phyloP scores from a whole-genome alignment of 768 basidiomycete genomes.

The Macrolepiota dolichaula region DNA sequence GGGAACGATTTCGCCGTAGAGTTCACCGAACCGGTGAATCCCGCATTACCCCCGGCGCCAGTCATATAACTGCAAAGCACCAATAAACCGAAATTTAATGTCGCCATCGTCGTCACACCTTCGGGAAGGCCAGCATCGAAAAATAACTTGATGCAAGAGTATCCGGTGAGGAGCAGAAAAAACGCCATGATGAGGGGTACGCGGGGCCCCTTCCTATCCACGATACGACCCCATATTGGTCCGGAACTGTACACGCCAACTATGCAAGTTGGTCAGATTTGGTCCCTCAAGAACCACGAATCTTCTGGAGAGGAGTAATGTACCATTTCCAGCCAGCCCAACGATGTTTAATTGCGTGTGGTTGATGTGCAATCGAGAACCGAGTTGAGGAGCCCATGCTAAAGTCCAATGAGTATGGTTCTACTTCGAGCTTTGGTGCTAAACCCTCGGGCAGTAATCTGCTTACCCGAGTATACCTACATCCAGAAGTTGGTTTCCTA shows the following conservation, averaged over 20 bases:
- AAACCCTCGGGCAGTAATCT: neutral
- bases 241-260: conserved; percentile 78
- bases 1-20: conserved; percentile 83
- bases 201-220: conserved; percentile 71
- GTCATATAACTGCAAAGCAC: conserved; percentile 67
- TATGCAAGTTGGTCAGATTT: conserved; percentile 19
- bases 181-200: conserved; percentile 61
- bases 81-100: conserved; percentile 45
- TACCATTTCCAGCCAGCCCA: conserved; percentile 76
- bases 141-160: conserved; percentile 67
- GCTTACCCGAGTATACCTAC: conserved; percentile 43
- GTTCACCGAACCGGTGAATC: conserved; percentile 69
- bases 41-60: conserved; percentile 75
- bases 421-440: neutral
- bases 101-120: conserved; percentile 32
- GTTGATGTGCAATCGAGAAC: conserved; percentile 65
- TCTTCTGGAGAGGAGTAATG: conserved; percentile 18
- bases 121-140: conserved; percentile 52
- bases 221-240: conserved; percentile 76
- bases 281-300: neutral
- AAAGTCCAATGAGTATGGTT: neutral
- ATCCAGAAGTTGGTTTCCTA: neutral
- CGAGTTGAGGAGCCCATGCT: conserved; percentile 89
- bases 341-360: conserved; percentile 84
- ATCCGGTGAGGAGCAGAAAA: conserved; percentile 63